These are phyloP conservation scores for Colletotrichum sp. DNA, from an alignment of 2,329 filamentous ascomycete species.

Conservation along the genomic window DNA sequence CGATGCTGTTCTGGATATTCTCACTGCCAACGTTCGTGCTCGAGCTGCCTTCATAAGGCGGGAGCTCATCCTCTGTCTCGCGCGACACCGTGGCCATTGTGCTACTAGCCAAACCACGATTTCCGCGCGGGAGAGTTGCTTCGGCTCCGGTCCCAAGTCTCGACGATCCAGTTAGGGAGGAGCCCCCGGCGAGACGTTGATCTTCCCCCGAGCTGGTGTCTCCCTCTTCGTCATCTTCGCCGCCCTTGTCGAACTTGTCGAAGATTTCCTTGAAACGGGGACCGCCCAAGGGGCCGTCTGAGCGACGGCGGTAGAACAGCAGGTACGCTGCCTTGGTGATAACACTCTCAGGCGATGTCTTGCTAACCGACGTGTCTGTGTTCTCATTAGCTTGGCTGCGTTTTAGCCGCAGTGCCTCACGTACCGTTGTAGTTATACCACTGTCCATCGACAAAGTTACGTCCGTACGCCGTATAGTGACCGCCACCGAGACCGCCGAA, in stretches of 20 bases:
- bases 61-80: conserved; percentile 34
- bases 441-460: conserved; percentile 85
- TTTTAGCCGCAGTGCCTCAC: conserved; percentile 32
- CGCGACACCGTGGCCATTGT: conserved; percentile 30
- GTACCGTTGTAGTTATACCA: conserved; percentile 98
- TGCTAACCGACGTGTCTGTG: conserved; percentile 76
- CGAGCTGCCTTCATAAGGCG: conserved; percentile 32
- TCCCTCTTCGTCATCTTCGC: conserved; percentile 50
- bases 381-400: conserved; percentile 43
- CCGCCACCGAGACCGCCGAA: conserved; percentile 92
- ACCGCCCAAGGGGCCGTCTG: conserved; percentile 78
- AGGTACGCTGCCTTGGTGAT: conserved; percentile 86
- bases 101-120: conserved; percentile 61
- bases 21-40: conserved; percentile 23
- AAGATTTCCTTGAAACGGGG: conserved; percentile 75
- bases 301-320: conserved; percentile 92
- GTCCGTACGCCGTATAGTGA: conserved; percentile 94
- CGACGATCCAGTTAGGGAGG: conserved; percentile 90
- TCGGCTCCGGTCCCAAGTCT: conserved; percentile 80
- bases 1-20: conserved; percentile 47
- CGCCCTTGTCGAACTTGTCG: conserved; percentile 61
- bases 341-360: conserved; percentile 64
- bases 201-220: conserved; percentile 75
- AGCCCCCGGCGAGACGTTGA: conserved; percentile 81
- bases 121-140: conserved; percentile 73